Percentiles rank a stretch among this genome's conserved stretches.
Evolutionary conservation across 192 early-diverging fungal genomes (phyloP).

Genomic region (Ambispora gerdemannii): DNA sequence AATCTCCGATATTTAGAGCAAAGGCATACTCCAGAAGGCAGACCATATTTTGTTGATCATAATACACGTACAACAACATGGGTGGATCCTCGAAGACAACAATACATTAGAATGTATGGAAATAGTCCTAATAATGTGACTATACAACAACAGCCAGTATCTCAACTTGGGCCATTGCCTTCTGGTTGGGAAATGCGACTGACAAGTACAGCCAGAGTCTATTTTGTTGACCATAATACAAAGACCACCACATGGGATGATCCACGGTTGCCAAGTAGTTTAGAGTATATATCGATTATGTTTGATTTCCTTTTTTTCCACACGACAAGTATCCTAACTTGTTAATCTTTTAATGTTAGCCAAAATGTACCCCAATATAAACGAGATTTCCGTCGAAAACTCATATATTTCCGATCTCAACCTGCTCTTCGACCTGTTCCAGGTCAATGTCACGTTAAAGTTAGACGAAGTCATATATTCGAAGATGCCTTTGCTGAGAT

Average conservation of each 20-base stretch:
- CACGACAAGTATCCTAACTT: neutral
- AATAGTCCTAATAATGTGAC: conserved; percentile 56
- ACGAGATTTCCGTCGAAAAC: conserved; percentile 95
- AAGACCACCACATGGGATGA: conserved; percentile 99
- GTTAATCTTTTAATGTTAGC: conserved; percentile 12
- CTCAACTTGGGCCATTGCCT: conserved; percentile 84
- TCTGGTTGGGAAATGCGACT: conserved; percentile 99
- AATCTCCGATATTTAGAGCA: conserved; percentile 47
- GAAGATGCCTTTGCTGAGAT: conserved; percentile 95
- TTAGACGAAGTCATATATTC: conserved; percentile 85
- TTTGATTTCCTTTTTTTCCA: neutral
- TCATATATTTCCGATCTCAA: conserved; percentile 96
- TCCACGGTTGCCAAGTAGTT: conserved; percentile 76
- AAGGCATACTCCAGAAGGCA: conserved; percentile 73
- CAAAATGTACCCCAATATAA: conserved; percentile 97
- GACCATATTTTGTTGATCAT: conserved; percentile 90
- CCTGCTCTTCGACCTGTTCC: conserved; percentile 82
- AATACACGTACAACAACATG: conserved; percentile 87
- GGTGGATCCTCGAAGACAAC: conserved; percentile 80
- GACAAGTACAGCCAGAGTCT: conserved; percentile 89
- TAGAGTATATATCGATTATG: conserved; percentile 44
- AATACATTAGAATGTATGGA: conserved; percentile 53
- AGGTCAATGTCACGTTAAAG: conserved; percentile 92
- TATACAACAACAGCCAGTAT: conserved; percentile 67
- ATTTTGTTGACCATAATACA: conserved; percentile 98